A percentile compares a stretch with the other conserved stretches of the same genome.
These are phyloP conservation scores for Neopestalotiopsis rosae DNA, from an alignment of 2,329 filamentous ascomycete genomes.

Conservation along the genomic window DNA sequence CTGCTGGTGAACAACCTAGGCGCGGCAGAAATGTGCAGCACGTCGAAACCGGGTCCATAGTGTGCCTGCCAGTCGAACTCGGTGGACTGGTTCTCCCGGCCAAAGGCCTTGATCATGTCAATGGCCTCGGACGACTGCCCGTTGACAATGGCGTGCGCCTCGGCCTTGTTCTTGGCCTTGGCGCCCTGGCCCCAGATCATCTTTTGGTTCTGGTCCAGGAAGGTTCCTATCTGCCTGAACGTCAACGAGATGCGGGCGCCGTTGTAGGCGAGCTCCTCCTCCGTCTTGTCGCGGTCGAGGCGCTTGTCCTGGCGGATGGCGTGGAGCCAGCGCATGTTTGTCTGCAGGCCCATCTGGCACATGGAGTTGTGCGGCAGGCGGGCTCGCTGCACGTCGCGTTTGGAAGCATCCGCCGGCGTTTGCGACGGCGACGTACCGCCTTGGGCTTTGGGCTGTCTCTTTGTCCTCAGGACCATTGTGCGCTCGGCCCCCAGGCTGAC, in stretches of 20 bases:
- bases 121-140: constrained; percentile 71
- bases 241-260: constrained; percentile 90
- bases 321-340: constrained; percentile 89
- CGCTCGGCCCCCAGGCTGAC: constrained; percentile 91
- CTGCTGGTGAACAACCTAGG: constrained; percentile 56
- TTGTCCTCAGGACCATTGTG: constrained; percentile 87
- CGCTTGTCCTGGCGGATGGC: constrained; percentile 91
- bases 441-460: constrained; percentile 54
- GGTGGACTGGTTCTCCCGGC: constrained; percentile 77
- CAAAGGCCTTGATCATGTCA: constrained; percentile 78
- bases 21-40: constrained; percentile 67
- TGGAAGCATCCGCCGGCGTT: constrained; percentile 30
- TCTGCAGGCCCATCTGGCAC: constrained; percentile 78
- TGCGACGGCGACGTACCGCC: constrained; percentile 15
- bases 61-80: constrained; percentile 75
- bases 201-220: constrained; percentile 66
- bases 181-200: constrained; percentile 94
- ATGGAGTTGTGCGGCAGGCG: constrained; percentile 87
- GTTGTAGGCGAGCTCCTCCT: constrained; percentile 72
- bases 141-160: constrained; percentile 70
- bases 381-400: constrained; percentile 69
- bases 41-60: constrained; percentile 86
- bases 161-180: constrained; percentile 64
- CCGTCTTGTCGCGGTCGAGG: constrained; percentile 66
- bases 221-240: constrained; percentile 89